A percentile compares a stretch with the other conserved stretches of the same genome.
Conservation (phyloP, 345 rosid genomes). For the Reutealis trisperma region DNA sequence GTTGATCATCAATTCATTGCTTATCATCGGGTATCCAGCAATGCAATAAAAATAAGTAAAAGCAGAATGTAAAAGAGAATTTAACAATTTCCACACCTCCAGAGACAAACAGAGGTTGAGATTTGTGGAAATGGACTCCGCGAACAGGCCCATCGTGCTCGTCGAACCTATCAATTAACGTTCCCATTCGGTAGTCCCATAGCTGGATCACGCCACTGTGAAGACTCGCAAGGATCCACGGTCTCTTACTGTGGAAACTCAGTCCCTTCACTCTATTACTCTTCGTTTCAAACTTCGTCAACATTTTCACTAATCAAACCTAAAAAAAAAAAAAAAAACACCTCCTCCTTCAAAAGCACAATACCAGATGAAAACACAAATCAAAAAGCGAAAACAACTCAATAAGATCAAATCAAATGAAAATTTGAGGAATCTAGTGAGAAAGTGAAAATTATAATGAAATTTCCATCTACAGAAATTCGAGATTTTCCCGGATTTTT, state of each 20-base stretch:
- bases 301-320: conserved; percentile 45
- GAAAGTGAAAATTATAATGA: too few relatives aligned
- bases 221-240: conserved; percentile 98
- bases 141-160: conserved; percentile 99
- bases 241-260: conserved; percentile 92
- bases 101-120: conserved; percentile 92
- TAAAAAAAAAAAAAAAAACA: not conserved
- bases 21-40: too few relatives aligned
- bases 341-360: not conserved
- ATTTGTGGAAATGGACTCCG: conserved; percentile 89
- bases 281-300: conserved; percentile 98
- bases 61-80: not conserved
- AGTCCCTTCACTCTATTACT: conserved; percentile 97
- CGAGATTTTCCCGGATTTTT: not conserved
- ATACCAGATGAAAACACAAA: not conserved
- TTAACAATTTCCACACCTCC: conserved; percentile 56
- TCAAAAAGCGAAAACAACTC: not conserved
- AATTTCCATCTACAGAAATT: not conserved
- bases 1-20: too few relatives aligned
- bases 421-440: not conserved
- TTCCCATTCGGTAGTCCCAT: conserved; percentile 99
- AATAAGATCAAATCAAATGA: not conserved
- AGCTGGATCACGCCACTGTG: conserved; percentile 99
- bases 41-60: not conserved
- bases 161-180: conserved; percentile 87